Evolutionary conservation across 768 basidiomycete species (phyloP).

Genomic region (Mycena amicta): DNA sequence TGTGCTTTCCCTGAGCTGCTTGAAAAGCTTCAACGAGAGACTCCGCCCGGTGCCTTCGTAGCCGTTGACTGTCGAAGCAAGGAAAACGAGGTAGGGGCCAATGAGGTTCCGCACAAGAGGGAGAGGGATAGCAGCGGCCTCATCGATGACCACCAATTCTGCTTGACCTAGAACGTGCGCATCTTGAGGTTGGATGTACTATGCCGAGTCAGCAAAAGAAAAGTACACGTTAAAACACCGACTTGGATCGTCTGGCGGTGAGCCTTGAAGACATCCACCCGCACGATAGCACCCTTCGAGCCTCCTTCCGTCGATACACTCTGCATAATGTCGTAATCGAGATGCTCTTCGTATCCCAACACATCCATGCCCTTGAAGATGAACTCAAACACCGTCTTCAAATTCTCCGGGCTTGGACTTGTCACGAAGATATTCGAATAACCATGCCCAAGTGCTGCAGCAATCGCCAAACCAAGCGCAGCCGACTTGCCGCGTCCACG

Average conservation of each 20-base stretch:
- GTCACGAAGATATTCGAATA: conserved; percentile 99
- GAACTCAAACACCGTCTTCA: conserved; percentile 98
- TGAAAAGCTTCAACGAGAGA: conserved; percentile 94
- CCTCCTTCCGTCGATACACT: conserved; percentile 82
- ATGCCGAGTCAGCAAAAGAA: background rate
- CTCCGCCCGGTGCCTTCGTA: conserved; percentile 99
- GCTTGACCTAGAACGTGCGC: conserved; percentile 97
- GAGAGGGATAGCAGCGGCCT: conserved; percentile 96
- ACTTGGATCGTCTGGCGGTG: conserved; percentile 98
- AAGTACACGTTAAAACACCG: conserved; percentile 20
- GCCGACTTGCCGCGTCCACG: conserved; percentile 97
- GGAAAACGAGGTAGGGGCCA: conserved; percentile 95
- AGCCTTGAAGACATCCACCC: conserved; percentile 90
- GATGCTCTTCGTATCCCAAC: conserved; percentile 94
- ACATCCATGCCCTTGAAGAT: conserved; percentile 96
- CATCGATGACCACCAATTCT: conserved; percentile 96
- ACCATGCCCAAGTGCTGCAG: conserved; percentile 88
- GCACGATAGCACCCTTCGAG: conserved; percentile 91
- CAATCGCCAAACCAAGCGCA: conserved; percentile 91
- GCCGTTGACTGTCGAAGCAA: conserved; percentile 99
- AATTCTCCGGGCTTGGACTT: conserved; percentile 94
- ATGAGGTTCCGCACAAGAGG: conserved; percentile 94
- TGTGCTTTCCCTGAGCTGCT: conserved; percentile 92
- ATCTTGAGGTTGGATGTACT: conserved; percentile 99
- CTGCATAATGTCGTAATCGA: conserved; percentile 96